Base-by-base conservation (phyloP, 2,329 filamentous ascomycete genomes). In the Penicillium decumbens region DNA sequence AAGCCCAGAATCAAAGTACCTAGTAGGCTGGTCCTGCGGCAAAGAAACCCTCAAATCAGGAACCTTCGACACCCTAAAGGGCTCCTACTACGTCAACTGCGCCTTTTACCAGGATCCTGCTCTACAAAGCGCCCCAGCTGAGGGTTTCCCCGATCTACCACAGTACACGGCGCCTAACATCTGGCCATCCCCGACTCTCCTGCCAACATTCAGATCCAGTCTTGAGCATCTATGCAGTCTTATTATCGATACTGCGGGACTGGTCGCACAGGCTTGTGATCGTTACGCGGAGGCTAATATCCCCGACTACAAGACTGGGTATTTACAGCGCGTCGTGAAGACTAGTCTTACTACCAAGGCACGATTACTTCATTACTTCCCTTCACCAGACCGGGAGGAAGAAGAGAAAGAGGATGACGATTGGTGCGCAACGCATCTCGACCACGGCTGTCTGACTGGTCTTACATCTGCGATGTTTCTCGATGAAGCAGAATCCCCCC, bases 401-500 rank as follows among this genome's bases (percentile, higher is more conserved):
- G 53, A 72, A n/a, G 82, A 87, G 49, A 87, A 92, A 65, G 86
- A 91, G 68, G 85, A 89, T 53, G 91, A 96, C 69, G 88, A 95
- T 72, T 98, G 93, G 93, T 98, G 92, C 69, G 88, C 90, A 7
- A 77, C 74, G 2, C 75, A 77, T 53, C 50, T 93, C 49, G 92
- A 97, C 69, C 90, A 96, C 63, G 90, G 93, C 38, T 97, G 92
- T 66, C 78, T 98, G 28, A 98, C 93, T 0, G 92, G 91, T 12
- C 78, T 98, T 29, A 98, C 93, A 0, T 92, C 87, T 2, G 91
- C 92, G 59, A 95, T 97, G 90, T 97, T 95, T 69, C 80, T 97
- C 54, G 89, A 97, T 65, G 92, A 97, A 72, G 72, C 72, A 0
- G 66, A 65, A 8, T 62, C 74, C 25, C 55, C 57, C 60, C 74